These are phyloP conservation scores for Platanthera guangdongensis DNA, from an alignment of 106 monocot species.

Conservation along the genomic window DNA sequence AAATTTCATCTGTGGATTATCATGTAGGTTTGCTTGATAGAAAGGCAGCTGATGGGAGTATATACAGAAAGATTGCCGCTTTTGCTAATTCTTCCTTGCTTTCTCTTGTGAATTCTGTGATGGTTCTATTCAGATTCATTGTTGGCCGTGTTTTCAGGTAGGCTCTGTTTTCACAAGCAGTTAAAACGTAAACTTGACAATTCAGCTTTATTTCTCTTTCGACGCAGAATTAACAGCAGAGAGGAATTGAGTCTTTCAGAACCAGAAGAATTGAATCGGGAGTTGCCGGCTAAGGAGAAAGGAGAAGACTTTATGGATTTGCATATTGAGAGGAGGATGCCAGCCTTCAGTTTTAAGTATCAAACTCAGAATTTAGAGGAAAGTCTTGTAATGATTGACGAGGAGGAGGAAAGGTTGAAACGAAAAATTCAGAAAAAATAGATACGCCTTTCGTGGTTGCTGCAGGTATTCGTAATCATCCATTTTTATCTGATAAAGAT, in stretches of 20 bases:
- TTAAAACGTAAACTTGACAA: background rate
- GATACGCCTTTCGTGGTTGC: background rate
- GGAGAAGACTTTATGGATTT: constrained; percentile 3
- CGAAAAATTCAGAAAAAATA: background rate
- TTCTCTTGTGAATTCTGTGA: background rate
- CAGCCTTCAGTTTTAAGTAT: constrained; percentile 9
- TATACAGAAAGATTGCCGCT: constrained; percentile 2
- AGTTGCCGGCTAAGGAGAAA: background rate
- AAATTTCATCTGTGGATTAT: background rate
- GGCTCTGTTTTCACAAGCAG: background rate
- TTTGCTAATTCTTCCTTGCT: constrained; percentile 2
- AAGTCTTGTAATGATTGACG: background rate
- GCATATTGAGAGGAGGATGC: background rate
- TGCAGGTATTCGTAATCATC: constrained; percentile 23
- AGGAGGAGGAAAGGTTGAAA: background rate
- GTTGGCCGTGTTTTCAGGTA: constrained; percentile 10
- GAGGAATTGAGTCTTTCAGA: background rate
- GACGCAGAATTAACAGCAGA: constrained; percentile 4
- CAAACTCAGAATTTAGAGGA: constrained; percentile 3
- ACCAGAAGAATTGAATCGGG: background rate
- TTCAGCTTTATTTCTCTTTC: background rate
- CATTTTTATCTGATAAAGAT: constrained; percentile 29
- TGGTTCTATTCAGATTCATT: constrained; percentile 1
- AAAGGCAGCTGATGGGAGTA: background rate
- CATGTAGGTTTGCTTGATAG: constrained; percentile 1